phyloP scores from a whole-genome alignment of 352 stramenopile species.

The Globisporangium cylindrosporum region DNA sequence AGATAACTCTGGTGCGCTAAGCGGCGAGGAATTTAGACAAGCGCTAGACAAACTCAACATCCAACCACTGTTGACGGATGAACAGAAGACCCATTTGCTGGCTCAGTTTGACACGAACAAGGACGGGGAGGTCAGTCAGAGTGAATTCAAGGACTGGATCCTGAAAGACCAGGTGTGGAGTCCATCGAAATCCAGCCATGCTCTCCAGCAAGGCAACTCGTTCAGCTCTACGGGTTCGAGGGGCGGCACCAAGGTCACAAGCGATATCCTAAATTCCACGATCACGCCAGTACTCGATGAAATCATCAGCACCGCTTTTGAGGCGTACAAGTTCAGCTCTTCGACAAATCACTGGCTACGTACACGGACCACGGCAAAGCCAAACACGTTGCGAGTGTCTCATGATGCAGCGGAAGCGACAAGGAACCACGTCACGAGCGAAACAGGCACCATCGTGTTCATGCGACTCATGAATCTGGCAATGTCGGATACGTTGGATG shows the following conservation, averaged over 20 bases:
- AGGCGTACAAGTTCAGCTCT: conserved; percentile 30
- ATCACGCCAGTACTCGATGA: conserved; percentile 39
- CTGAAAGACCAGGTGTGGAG: conserved; percentile 59
- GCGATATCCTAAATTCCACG: conserved; percentile 27
- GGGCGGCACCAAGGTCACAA: conserved; percentile 3
- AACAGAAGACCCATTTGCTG: conserved; percentile 49
- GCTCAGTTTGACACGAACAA: conserved; percentile 68
- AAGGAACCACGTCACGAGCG: background rate
- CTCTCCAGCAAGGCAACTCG: background rate
- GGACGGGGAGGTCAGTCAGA: conserved; percentile 62
- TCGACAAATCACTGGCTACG: conserved; percentile 35
- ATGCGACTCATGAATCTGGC: conserved; percentile 39
- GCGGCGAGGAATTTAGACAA: conserved; percentile 48
- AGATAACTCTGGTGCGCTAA: conserved; percentile 61
- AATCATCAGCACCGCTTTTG: conserved; percentile 39
- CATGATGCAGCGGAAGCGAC: conserved; percentile 15
- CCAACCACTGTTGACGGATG: conserved; percentile 45
- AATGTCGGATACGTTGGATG: conserved; percentile 19
- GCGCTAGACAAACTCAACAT: conserved; percentile 49
- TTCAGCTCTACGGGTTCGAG: background rate
- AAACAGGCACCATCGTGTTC: conserved; percentile 38
- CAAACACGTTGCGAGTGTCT: conserved; percentile 8
- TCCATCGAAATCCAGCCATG: conserved; percentile 10
- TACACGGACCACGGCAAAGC: conserved; percentile 31
- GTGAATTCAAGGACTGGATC: conserved; percentile 71